Evolutionary conservation across 2,329 filamentous ascomycete species (phyloP).

Genomic region (Aureobasidium sp.): DNA sequence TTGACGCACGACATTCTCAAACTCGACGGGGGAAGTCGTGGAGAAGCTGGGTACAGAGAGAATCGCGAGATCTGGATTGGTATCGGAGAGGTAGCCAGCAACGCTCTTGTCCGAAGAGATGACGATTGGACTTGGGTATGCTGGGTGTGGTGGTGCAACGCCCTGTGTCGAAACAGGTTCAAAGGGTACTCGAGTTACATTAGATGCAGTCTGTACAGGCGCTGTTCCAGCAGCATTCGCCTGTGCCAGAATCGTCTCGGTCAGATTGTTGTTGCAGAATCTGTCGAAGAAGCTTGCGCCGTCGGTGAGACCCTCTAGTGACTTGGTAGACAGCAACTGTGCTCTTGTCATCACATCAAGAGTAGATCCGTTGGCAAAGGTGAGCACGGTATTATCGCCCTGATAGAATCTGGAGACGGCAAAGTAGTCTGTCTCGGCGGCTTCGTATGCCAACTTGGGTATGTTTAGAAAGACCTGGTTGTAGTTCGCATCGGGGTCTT

Average conservation of each 20-base stretch:
- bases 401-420: conserved; percentile 2
- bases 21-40: conserved; percentile 24
- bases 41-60: conserved; percentile 40
- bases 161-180: conserved; percentile 17
- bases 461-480: conserved; percentile 33
- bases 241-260: neutral
- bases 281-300: conserved; percentile 36
- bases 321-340: conserved; percentile 14
- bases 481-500: conserved; percentile 37
- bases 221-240: neutral
- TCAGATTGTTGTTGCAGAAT: conserved; percentile 26
- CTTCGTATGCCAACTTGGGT: conserved; percentile 29
- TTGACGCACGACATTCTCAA: conserved; percentile 33
- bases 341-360: conserved; percentile 28
- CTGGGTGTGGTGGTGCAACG: neutral
- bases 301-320: conserved; percentile 32
- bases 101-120: neutral
- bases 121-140: neutral
- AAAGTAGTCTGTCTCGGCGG: neutral
- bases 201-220: conserved; percentile 22
- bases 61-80: conserved; percentile 40
- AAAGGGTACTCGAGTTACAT: conserved; percentile 1
- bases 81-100: conserved; percentile 19
- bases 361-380: conserved; percentile 32
- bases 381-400: conserved; percentile 17